Evolutionary conservation across 441 rosid species (phyloP).

Genomic region (Populus hybrid): DNA sequence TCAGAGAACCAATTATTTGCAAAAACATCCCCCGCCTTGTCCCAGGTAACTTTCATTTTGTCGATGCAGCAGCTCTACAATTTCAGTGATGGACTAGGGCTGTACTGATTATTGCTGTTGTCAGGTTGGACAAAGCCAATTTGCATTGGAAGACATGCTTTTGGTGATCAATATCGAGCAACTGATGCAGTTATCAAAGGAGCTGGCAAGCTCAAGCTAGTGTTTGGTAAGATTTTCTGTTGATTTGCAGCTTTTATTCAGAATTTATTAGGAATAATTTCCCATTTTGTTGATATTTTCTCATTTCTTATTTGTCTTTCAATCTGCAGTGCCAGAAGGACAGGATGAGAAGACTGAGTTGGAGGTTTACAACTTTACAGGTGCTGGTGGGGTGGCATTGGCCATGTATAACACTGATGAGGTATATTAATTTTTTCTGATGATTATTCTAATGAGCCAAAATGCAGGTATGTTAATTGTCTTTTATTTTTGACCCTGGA

Average conservation of each 20-base stretch:
- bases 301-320: neutral
- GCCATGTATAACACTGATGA: conserved; percentile 84
- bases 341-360: conserved; percentile 45
- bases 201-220: conserved; percentile 68
- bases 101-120: conserved; percentile 10
- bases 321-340: conserved; percentile 53
- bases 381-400: conserved; percentile 75
- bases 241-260: conserved; percentile 9
- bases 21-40: conserved; percentile 70
- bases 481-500: conserved; percentile 11
- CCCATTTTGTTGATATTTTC: neutral
- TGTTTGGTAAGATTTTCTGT: conserved; percentile 49
- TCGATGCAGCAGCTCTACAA: neutral
- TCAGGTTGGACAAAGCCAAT: conserved; percentile 90
- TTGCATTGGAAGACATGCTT: conserved; percentile 96
- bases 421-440: conserved; percentile 31
- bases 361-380: conserved; percentile 59
- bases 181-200: conserved; percentile 65
- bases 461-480: neutral
- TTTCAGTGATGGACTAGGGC: neutral
- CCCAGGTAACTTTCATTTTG: conserved; percentile 47
- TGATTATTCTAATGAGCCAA: neutral
- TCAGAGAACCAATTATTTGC: conserved; percentile 86
- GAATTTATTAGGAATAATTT: neutral
- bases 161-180: conserved; percentile 90